phyloP scores from a whole-genome alignment of 345 rosid species.

The Arabidopsis thaliana region TAIR10.1 NC_003070.9:18774501-18775000 shows the following conservation, averaged over 20 bases:
- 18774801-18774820: too few species aligned
- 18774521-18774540: slow-evolving; percentile 29
- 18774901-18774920: slow-evolving; percentile 22
- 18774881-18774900: slow-evolving; percentile 22
- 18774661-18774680: slow-evolving; percentile 30
- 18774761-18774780: neutral
- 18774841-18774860: neutral
- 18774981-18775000: slow-evolving; percentile 26
- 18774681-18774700: neutral
- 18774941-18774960: slow-evolving; percentile 18
- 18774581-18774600: slow-evolving; percentile 23
- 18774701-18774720: neutral
- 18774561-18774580: slow-evolving; percentile 40
- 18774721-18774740: neutral
- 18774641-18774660: slow-evolving; percentile 30
- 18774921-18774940: neutral
- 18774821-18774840: neutral
- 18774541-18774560: slow-evolving; percentile 36
- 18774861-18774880: slow-evolving; percentile 18
- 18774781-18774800: neutral
- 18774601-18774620: slow-evolving; percentile 37
- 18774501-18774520: slow-evolving; percentile 25
- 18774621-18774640: slow-evolving; percentile 32
- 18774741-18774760: neutral
- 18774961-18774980: slow-evolving; percentile 32